These are phyloP conservation scores for Lecanicillium sp. DNA, from an alignment of 2,329 filamentous ascomycete genomes.

Conservation along the genomic window DNA sequence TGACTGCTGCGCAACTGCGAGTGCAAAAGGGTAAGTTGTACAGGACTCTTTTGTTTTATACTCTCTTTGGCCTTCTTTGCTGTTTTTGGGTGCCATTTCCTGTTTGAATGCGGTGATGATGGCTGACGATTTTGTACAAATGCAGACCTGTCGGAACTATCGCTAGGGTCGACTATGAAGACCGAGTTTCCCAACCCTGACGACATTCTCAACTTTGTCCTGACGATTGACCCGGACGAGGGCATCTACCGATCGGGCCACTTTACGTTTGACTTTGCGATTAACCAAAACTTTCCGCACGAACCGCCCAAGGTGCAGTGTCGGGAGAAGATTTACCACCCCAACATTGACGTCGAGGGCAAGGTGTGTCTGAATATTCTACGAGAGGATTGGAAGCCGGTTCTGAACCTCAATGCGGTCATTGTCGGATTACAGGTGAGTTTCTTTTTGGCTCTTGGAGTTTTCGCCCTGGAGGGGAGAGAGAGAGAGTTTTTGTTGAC, in stretches of 20 bases:
- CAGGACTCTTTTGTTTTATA: slow-evolving; percentile 10
- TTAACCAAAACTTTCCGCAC: slow-evolving; percentile 93
- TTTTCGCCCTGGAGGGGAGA: neutral
- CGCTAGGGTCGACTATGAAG: slow-evolving; percentile 70
- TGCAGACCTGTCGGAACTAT: slow-evolving; percentile 72
- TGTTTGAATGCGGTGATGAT: too few relatives aligned
- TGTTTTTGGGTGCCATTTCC: too few relatives aligned
- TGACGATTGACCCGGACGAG: slow-evolving; percentile 79
- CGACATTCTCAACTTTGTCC: slow-evolving; percentile 76
- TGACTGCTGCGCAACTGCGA: slow-evolving; percentile 88
- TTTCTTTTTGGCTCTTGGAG: slow-evolving; percentile 7
- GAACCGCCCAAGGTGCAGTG: slow-evolving; percentile 97
- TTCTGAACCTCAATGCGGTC: slow-evolving; percentile 91
- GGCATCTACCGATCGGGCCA: slow-evolving; percentile 78
- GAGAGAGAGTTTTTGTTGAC: too few relatives aligned
- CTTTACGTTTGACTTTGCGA: slow-evolving; percentile 86
- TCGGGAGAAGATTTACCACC: slow-evolving; percentile 97
- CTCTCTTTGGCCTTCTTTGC: neutral
- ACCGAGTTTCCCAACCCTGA: slow-evolving; percentile 75
- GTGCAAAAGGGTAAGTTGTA: slow-evolving; percentile 74
- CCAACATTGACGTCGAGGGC: slow-evolving; percentile 95
- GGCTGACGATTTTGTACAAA: neutral
- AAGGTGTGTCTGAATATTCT: slow-evolving; percentile 98
- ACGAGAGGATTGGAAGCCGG: slow-evolving; percentile 97
- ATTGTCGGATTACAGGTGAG: slow-evolving; percentile 84